Evolutionary conservation across 1,139 yeast species (phyloP).

Genomic region (Nakaseomyces uthaithaninus): DNA sequence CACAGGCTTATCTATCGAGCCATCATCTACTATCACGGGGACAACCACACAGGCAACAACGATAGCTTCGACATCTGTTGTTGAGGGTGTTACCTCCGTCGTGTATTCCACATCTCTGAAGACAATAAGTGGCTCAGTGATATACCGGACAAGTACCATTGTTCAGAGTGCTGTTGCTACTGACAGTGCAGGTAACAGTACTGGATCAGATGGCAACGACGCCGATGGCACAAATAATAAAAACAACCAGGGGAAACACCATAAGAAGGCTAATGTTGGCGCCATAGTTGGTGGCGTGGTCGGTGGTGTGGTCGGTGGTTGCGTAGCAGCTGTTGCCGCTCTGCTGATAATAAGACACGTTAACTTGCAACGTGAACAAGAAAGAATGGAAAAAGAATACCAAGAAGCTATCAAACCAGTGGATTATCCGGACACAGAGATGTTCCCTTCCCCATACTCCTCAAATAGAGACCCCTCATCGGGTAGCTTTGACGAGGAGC

Average conservation of each 20-base stretch:
- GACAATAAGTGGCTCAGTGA: slow-evolving; percentile 29
- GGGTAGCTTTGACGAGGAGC: slow-evolving; percentile 8
- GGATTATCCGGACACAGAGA: slow-evolving; percentile 17
- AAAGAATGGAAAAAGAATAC: slow-evolving; percentile 33
- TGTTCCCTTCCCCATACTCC: slow-evolving; percentile 13
- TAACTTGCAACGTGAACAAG: slow-evolving; percentile 30
- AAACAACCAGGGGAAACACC: slow-evolving; percentile 9
- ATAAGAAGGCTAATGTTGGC: slow-evolving; percentile 26
- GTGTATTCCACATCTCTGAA: slow-evolving; percentile 23
- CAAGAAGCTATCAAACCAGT: slow-evolving; percentile 34
- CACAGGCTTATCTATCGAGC: slow-evolving; percentile 3
- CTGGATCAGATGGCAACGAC: slow-evolving; percentile 10
- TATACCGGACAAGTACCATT: slow-evolving; percentile 26
- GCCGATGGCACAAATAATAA: slow-evolving; percentile 9
- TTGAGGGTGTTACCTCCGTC: slow-evolving; percentile 11
- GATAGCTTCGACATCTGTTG: not conserved
- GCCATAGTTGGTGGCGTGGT: slow-evolving; percentile 34
- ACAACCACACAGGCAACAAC: slow-evolving; percentile 9
- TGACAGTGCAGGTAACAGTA: slow-evolving; percentile 8
- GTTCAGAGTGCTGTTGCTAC: slow-evolving; percentile 19
- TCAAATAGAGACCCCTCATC: slow-evolving; percentile 9
- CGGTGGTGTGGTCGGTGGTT: slow-evolving; percentile 31
- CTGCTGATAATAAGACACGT: slow-evolving; percentile 26
- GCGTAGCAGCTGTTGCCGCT: slow-evolving; percentile 18
- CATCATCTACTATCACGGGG: slow-evolving; percentile 4